phyloP scores from a whole-genome alignment of 805 yeast genomes.

The Wickerhamiella galacta region DNA sequence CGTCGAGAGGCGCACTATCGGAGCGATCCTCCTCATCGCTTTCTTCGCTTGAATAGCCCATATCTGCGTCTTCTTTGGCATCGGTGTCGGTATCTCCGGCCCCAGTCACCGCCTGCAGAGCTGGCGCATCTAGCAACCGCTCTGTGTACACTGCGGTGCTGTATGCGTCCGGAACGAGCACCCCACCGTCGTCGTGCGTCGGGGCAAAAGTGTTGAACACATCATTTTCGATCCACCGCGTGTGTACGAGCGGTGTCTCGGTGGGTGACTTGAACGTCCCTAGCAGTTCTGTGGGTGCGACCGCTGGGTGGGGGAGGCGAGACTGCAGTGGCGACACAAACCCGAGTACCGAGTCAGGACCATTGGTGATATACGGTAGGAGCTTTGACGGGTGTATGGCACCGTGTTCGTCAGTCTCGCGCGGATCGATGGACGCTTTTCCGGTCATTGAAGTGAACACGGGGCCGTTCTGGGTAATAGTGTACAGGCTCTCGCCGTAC shows the following conservation, averaged over 20 bases:
- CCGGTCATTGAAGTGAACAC: constrained; percentile 58
- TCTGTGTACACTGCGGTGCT: constrained; percentile 11
- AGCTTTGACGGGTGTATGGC: constrained; percentile 52
- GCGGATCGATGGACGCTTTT: constrained; percentile 58
- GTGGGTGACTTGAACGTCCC: constrained; percentile 22
- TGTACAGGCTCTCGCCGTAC: constrained; percentile 68
- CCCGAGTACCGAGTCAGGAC: constrained; percentile 18
- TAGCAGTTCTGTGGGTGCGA: constrained; percentile 38
- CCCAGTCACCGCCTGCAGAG: too few relatives aligned
- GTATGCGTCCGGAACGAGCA: constrained; percentile 16
- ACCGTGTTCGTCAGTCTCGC: constrained; percentile 51
- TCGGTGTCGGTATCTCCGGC: too few relatives aligned
- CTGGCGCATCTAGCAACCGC: too few relatives aligned
- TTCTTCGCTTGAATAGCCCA: too few relatives aligned
- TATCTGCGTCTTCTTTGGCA: too few relatives aligned
- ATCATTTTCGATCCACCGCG: constrained; percentile 45
- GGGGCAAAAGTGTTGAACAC: constrained; percentile 49
- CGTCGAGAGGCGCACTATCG: too few relatives aligned
- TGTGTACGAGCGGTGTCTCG: constrained; percentile 35
- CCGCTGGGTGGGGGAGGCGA: constrained; percentile 32
- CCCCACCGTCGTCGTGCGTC: constrained; percentile 38
- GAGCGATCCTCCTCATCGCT: too few relatives aligned
- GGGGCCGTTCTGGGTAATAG: constrained; percentile 51
- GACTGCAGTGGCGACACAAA: constrained; percentile 30
- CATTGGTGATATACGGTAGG: constrained; percentile 33